Percentiles rank a stretch among this genome's conserved stretches.
These are phyloP conservation scores for Hyphopichia burtonii DNA, from an alignment of 1,139 yeast species.

Conservation along the genomic window DNA sequence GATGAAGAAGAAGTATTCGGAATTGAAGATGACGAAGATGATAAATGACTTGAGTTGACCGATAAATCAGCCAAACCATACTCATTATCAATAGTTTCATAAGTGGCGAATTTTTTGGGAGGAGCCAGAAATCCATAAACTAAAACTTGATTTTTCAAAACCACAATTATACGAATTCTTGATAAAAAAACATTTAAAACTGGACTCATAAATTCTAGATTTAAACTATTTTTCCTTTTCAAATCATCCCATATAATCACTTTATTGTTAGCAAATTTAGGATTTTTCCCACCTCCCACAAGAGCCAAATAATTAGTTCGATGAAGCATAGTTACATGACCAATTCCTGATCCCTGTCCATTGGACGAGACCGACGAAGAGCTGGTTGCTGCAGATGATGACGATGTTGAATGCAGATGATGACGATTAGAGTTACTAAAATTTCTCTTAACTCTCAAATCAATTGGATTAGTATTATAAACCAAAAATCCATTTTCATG, in stretches of 20 bases:
- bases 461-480: constrained; percentile 87
- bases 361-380: constrained; percentile 5
- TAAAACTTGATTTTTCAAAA: constrained; percentile 62
- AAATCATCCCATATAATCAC: constrained; percentile 89
- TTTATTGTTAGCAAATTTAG: constrained; percentile 74
- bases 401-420: not conserved
- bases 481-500: constrained; percentile 82
- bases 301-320: constrained; percentile 86
- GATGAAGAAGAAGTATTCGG: constrained; percentile 4
- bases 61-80: constrained; percentile 69
- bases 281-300: constrained; percentile 84
- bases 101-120: constrained; percentile 66
- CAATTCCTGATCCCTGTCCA: constrained; percentile 57
- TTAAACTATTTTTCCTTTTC: constrained; percentile 71
- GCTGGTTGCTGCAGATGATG: constrained; percentile 2
- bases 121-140: constrained; percentile 81
- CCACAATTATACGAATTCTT: constrained; percentile 71
- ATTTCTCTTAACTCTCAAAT: constrained; percentile 67
- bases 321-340: constrained; percentile 77
- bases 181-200: constrained; percentile 73
- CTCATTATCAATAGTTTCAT: constrained; percentile 71
- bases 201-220: constrained; percentile 72
- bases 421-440: constrained; percentile 25
- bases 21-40: constrained; percentile 1
- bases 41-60: constrained; percentile 16